Base-by-base conservation (phyloP, 2,329 filamentous ascomycete species). In the Aspergillus sojae region DNA sequence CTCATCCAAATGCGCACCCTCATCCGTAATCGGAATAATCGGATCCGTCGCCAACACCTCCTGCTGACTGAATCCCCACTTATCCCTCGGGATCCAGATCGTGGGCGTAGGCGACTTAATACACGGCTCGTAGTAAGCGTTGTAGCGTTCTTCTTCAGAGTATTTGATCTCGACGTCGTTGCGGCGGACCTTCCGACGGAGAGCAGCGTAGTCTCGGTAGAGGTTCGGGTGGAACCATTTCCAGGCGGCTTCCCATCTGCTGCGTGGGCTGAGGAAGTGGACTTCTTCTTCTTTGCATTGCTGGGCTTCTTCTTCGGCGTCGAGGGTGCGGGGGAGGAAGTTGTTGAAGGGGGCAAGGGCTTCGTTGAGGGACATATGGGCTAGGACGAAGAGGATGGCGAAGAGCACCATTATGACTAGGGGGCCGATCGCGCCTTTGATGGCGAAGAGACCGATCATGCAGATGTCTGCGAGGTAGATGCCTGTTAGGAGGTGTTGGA, bases 381-480 rank as follows among this genome's bases (percentile, higher is more conserved):
- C 91, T 12, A 96, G 82, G 1, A 87, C 79, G 0, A 91, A 93
- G 72, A 94, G 89, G 67, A 96, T 76, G 10, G 93, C 80, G 79
- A 93, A 91, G 23, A 90, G 74, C 23, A 91, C 82, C 88, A 94
- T 93, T 55, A 95, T 80, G n/a, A 93, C 80, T 64, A 94, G 78
- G 0, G 92, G 91, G 0, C 89, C 90, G 14, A 89, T 72, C 32
- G 79, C 79, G 5, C 82, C 81, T 11, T 87, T 88, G 58, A 94
- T 86, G 52, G 86, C 90, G 71, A 97, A 94, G 1, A 97, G 84
- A 26, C 93, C 93, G 67, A 97, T 90, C 77, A 97, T 84, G 78
- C 92, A 95, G 16, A 94, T 78, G 70, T 96, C 88, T 1, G 91
- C 89, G 28, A 97, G 84, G 75, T 98, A 97, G 23, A 97, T 79